These are phyloP conservation scores for Sutorius eximius DNA, from an alignment of 1,284 basidiomycete species.

Conservation along the genomic window DNA sequence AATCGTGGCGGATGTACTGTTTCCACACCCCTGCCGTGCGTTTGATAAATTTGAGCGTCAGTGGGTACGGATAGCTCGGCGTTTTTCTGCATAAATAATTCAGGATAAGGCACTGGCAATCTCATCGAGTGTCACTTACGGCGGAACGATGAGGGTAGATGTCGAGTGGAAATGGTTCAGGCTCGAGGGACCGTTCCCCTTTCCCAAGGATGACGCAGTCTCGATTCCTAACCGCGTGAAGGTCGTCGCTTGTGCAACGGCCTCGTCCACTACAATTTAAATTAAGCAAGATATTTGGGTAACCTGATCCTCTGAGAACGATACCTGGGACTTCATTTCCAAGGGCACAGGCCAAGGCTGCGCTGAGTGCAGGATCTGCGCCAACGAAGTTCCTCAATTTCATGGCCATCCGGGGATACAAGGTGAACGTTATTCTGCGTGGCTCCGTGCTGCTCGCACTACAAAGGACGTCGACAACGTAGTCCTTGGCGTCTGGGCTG, in stretches of 20 bases:
- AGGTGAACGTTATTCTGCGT: slow-evolving; percentile 25
- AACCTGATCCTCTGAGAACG: slow-evolving; percentile 1
- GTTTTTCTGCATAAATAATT: slow-evolving; percentile 49
- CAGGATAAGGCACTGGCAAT: neutral
- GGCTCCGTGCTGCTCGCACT: slow-evolving; percentile 21
- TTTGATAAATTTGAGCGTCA: slow-evolving; percentile 64
- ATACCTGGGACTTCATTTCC: slow-evolving; percentile 48
- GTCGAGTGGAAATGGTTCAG: slow-evolving; percentile 80
- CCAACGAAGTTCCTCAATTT: slow-evolving; percentile 83
- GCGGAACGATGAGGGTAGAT: slow-evolving; percentile 49
- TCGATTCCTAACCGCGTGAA: slow-evolving; percentile 81
- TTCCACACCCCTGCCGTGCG: slow-evolving; percentile 62
- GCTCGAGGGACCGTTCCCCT: slow-evolving; percentile 68
- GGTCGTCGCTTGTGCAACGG: slow-evolving; percentile 56
- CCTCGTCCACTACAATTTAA: slow-evolving; percentile 48
- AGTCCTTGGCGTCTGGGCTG: slow-evolving; percentile 18
- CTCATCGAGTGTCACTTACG: slow-evolving; percentile 41
- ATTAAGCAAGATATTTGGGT: neutral
- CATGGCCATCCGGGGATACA: slow-evolving; percentile 66
- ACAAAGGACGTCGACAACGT: slow-evolving; percentile 76
- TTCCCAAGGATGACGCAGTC: slow-evolving; percentile 66
- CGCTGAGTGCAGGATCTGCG: slow-evolving; percentile 87
- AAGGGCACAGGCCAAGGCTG: slow-evolving; percentile 73
- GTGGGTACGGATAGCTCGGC: slow-evolving; percentile 60
- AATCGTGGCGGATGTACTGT: slow-evolving; percentile 78